Evolutionary conservation across 805 yeast species (phyloP), one percentile per base, ranked within the genome.

Genomic region (Lachancea dasiensis): DNA sequence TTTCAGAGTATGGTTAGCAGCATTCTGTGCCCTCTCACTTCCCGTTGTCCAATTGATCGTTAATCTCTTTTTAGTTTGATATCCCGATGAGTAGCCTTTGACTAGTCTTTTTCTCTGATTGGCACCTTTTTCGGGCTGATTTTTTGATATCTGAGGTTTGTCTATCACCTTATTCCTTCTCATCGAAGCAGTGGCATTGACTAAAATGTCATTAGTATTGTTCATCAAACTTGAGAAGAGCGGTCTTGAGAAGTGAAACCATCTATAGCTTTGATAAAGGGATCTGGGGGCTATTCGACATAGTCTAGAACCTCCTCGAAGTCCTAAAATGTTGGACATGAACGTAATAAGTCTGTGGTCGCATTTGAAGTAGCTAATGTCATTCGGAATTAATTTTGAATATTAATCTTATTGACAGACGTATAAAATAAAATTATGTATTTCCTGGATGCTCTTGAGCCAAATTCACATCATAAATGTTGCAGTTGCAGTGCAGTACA

Each of bases 11-110:
- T 38, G 26, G 27, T 49, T 52, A 3, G 58, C 58, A 14, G 61
- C 64, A 10, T 43, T 46, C 28, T 52, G 49, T 13, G 57, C 59
- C 34, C 58, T 48, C 18, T 52, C 58, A 8, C 55, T 40, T 6
- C 64, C 64, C n/a, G 51, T 50, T 8, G 21, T 49, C 60, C 61
- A 58, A 14, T 42, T 51, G 8, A 56, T 36, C 1, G 44, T 31
- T 4, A 48, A 18, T 15, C 40, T 32, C 9, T 31, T 47, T 26
- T 19, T 27, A 5, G 11, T 8, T 14, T 23, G 18, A n/a, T 34
- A 31, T 5, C 31, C 30, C 9, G 31, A 15, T 14, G 11, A 11
- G 5, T 25, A 6, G 25, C 11, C 19, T 27, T 18, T 20, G 9
- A 20, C 16, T 27, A 32, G 31, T 17, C 24, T 18, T 18, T 19